Conservation (phyloP, 768 basidiomycete genomes). For the Boletus vinaceobasis region DNA sequence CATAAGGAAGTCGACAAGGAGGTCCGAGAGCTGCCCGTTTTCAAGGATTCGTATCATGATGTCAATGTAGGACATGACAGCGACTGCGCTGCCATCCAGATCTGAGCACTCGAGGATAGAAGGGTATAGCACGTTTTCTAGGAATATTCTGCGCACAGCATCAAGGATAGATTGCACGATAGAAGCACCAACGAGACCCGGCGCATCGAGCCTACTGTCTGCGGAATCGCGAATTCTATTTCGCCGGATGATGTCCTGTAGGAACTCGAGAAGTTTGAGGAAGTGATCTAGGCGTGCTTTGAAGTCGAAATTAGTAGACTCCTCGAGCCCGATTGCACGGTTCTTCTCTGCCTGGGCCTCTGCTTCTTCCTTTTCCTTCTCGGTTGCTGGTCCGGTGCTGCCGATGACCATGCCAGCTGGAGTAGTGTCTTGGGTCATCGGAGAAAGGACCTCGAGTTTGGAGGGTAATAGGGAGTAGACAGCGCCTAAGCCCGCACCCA, state of each 20-base stretch:
- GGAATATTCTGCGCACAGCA: slow-evolving; percentile 79
- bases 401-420: slow-evolving; percentile 71
- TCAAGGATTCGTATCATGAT: slow-evolving; percentile 77
- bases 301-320: slow-evolving; percentile 73
- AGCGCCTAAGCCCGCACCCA: slow-evolving; percentile 89
- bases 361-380: slow-evolving; percentile 56
- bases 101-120: slow-evolving; percentile 92
- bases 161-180: slow-evolving; percentile 82
- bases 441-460: slow-evolving; percentile 70
- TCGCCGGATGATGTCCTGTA: slow-evolving; percentile 82
- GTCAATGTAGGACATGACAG: slow-evolving; percentile 94
- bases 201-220: slow-evolving; percentile 47
- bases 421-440: slow-evolving; percentile 36
- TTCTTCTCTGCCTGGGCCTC: slow-evolving; percentile 49
- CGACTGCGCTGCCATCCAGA: slow-evolving; percentile 90
- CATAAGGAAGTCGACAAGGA: slow-evolving; percentile 75
- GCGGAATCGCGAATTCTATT: slow-evolving; percentile 44
- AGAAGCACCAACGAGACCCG: slow-evolving; percentile 68
- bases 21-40: slow-evolving; percentile 62
- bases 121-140: slow-evolving; percentile 91
- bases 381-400: slow-evolving; percentile 49
- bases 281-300: slow-evolving; percentile 81
- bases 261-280: slow-evolving; percentile 84
- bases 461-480: slow-evolving; percentile 89
- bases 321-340: slow-evolving; percentile 67